Percentiles rank a stretch among this genome's conserved stretches.
These are phyloP conservation scores for Excoecaria agallocha DNA, from an alignment of 345 rosid genomes.

Conservation along the genomic window DNA sequence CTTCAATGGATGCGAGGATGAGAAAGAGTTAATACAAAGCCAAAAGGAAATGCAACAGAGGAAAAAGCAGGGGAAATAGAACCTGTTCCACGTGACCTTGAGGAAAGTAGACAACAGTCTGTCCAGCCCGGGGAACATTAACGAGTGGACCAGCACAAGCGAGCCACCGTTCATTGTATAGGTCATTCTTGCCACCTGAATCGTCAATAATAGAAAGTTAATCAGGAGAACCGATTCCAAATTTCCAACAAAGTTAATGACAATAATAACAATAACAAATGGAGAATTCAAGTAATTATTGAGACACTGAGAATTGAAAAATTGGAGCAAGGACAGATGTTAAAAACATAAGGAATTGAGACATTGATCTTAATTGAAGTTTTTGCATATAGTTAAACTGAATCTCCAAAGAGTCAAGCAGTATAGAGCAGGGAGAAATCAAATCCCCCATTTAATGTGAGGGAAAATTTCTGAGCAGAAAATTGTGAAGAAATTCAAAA, in stretches of 20 bases:
- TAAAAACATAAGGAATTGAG: background rate
- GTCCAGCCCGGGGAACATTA: slow-evolving; percentile 45
- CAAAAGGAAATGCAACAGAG: background rate
- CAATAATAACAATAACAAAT: background rate
- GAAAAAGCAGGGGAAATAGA: slow-evolving; percentile 1
- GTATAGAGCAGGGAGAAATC: background rate
- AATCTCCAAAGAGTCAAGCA: background rate
- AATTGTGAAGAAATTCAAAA: background rate
- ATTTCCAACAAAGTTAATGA: too few species aligned
- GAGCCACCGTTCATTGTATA: slow-evolving; percentile 44
- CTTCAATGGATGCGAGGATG: background rate
- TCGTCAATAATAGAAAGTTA: background rate
- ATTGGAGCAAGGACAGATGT: background rate
- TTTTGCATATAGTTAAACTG: background rate
- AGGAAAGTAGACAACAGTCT: slow-evolving; percentile 55
- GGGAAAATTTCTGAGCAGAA: background rate
- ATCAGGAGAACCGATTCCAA: background rate
- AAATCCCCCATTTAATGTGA: background rate
- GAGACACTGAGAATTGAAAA: background rate
- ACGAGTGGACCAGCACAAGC: slow-evolving; percentile 49
- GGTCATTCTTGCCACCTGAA: slow-evolving; percentile 26
- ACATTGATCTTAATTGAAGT: background rate
- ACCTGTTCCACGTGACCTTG: slow-evolving; percentile 68
- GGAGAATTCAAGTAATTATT: background rate
- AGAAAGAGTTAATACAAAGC: background rate